These are phyloP conservation scores for Aciculoconidium aculeatum DNA, from an alignment of 805 yeast genomes.

Conservation along the genomic window DNA sequence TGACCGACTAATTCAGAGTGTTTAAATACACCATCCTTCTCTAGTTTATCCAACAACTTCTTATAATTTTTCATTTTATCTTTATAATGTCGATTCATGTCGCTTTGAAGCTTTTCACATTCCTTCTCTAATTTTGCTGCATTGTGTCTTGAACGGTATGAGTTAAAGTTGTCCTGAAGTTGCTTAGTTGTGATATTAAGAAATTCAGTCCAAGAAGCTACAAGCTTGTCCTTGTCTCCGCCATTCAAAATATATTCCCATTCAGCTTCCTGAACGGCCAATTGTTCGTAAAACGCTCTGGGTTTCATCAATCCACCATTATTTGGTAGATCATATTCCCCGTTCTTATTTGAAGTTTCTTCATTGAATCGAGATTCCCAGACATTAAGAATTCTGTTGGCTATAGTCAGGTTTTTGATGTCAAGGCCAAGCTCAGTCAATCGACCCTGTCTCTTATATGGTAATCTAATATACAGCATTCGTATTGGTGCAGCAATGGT, in stretches of 20 bases:
- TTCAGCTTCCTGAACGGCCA: constrained; percentile 24
- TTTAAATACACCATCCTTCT: constrained; percentile 18
- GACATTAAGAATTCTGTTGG: constrained; percentile 17
- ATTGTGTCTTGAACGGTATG: constrained; percentile 4
- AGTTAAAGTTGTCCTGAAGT: constrained; percentile 5
- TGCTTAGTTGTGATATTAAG: constrained; percentile 8
- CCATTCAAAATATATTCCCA: constrained; percentile 24
- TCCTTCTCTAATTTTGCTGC: constrained; percentile 4
- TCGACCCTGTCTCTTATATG: constrained; percentile 12
- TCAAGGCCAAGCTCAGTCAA: constrained; percentile 26
- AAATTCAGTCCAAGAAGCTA: constrained; percentile 7
- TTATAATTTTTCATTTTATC: constrained; percentile 9
- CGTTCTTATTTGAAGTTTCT: constrained; percentile 17
- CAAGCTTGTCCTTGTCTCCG: background rate
- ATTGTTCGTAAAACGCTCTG: constrained; percentile 17
- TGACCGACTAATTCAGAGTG: constrained; percentile 30
- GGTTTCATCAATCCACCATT: constrained; percentile 27
- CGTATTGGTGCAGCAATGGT: constrained; percentile 28
- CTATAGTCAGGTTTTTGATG: constrained; percentile 23
- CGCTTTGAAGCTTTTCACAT: constrained; percentile 8
- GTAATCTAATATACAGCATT: constrained; percentile 24
- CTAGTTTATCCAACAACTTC: constrained; percentile 11
- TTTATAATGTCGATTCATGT: constrained; percentile 11
- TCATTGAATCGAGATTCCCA: constrained; percentile 20
- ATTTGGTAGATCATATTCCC: constrained; percentile 24